Evolutionary conservation across 495 filamentous ascomycete species (phyloP), one percentile per base, ranked within the genome.

Genomic region (Cairneyella variabilis): DNA sequence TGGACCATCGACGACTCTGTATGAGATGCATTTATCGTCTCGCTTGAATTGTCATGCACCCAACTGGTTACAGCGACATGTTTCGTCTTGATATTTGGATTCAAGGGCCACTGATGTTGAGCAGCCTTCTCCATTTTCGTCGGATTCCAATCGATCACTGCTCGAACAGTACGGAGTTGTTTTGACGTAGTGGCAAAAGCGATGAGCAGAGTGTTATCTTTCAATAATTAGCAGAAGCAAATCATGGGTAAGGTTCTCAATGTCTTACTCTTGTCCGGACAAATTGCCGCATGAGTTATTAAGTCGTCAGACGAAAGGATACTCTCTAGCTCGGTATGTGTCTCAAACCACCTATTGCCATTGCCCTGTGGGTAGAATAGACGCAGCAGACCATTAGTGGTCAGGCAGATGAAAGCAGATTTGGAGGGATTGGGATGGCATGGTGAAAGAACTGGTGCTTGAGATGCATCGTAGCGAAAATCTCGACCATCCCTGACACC

Each of bases 271-370:
- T 76, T 85, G 38, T 91, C 88, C 10, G 84, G 79, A 53, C 84
- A 84, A 51, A 93, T 72, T 12, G 90, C 78, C 2, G 90, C 89
- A 69, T 96, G 90, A 3, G 89, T 90, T 28, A 95, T 74, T 14
- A 88, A 59, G 43, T 89, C 82, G 44, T 86, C 80, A 10, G 83
- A 84, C 10, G 81, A 79, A 10, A 77, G 76, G 25, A 86, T 76
- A 57, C 77, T 85, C 57, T 91, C 88, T 28, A 93, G 61, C 51
- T 90, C 83, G 2, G 82, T 68, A 11, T 76, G 76, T 2, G 81
- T 76, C 57, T 90, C 84, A 40, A 83, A 77, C 73, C 85, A 83
- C 61, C 78, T 77, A 57, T 69, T 74, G n/a, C n/a, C n/a, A 64
- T 85, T 88, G 51, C 79, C 83, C 51, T 91, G 86, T 56, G 64